Percentiles rank a stretch among this genome's conserved stretches.
These are phyloP conservation scores for Didymella pomorum DNA, from an alignment of 2,329 filamentous ascomycete species.

Conservation along the genomic window DNA sequence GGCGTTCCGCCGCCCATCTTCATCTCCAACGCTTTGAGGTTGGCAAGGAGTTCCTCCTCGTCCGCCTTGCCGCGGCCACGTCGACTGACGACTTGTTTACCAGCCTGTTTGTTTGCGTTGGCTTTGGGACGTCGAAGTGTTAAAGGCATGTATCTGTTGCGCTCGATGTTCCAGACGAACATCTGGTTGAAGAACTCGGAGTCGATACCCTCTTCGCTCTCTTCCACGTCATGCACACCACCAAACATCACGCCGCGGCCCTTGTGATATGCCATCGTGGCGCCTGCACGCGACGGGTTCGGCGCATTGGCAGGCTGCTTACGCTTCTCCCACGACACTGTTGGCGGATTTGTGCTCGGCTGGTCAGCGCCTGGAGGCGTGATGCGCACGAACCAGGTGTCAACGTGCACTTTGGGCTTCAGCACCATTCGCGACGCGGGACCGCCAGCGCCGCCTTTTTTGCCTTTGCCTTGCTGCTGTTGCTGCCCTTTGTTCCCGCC, in stretches of 20 bases:
- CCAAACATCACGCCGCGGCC: constrained; percentile 93
- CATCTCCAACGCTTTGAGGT: constrained; percentile 84
- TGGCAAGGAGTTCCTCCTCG: constrained; percentile 87
- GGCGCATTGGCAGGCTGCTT: constrained; percentile 93
- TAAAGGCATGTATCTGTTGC: constrained; percentile 92
- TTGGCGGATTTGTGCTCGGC: constrained; percentile 69
- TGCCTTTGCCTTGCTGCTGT: constrained; percentile 51
- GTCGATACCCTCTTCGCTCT: constrained; percentile 93
- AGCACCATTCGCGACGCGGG: constrained; percentile 74
- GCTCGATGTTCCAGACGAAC: constrained; percentile 92
- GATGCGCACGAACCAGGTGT: constrained; percentile 91
- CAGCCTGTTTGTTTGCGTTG: constrained; percentile 67
- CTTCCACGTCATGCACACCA: constrained; percentile 90
- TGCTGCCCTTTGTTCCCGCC: constrained; percentile 67
- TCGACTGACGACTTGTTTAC: constrained; percentile 42
- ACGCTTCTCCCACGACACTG: constrained; percentile 87
- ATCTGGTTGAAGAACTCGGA: constrained; percentile 96
- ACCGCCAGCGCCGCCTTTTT: constrained; percentile 61
- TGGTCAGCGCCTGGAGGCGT: constrained; percentile 74
- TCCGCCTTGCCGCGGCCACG: constrained; percentile 85
- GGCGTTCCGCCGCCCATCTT: constrained; percentile 67
- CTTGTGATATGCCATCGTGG: constrained; percentile 94
- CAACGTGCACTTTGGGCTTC: constrained; percentile 89
- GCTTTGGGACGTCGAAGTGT: constrained; percentile 76
- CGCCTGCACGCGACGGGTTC: constrained; percentile 81